Conservation (phyloP, 2,329 filamentous ascomycete species). For the Botrytis byssoidea region DNA sequence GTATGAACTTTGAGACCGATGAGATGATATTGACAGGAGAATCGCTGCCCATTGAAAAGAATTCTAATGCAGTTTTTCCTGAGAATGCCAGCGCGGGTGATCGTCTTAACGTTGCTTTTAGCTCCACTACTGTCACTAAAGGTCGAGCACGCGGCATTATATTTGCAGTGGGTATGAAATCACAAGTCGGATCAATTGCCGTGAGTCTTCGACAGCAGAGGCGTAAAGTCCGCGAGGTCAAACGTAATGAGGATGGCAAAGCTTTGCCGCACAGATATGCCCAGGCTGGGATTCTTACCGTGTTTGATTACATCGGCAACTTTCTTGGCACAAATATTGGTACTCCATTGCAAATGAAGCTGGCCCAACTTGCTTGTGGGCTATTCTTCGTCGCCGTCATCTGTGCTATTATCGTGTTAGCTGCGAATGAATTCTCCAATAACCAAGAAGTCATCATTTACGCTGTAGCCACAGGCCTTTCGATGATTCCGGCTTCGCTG, state of each 20-base stretch:
- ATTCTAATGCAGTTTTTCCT: slow-evolving; percentile 48
- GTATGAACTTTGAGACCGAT: slow-evolving; percentile 57
- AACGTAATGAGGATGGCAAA: slow-evolving; percentile 49
- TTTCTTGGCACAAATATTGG: slow-evolving; percentile 65
- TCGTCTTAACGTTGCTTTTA: slow-evolving; percentile 60
- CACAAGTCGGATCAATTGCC: slow-evolving; percentile 65
- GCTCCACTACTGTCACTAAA: slow-evolving; percentile 60
- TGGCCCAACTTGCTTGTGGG: slow-evolving; percentile 62
- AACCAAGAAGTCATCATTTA: slow-evolving; percentile 61
- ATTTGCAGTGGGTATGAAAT: slow-evolving; percentile 58
- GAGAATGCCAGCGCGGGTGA: slow-evolving; percentile 47
- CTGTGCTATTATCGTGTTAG: slow-evolving; percentile 64
- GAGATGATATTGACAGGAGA: slow-evolving; percentile 63
- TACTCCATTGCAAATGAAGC: slow-evolving; percentile 64
- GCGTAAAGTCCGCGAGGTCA: slow-evolving; percentile 46
- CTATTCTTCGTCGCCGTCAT: slow-evolving; percentile 63
- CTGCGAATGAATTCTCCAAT: slow-evolving; percentile 53
- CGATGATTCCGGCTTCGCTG: slow-evolving; percentile 62
- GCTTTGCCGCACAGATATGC: slow-evolving; percentile 50
- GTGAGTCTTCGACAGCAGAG: slow-evolving; percentile 55
- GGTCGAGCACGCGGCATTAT: slow-evolving; percentile 61
- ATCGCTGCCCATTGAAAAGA: slow-evolving; percentile 57
- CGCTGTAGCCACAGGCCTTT: slow-evolving; percentile 57
- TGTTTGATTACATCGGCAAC: slow-evolving; percentile 54
- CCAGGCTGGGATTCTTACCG: slow-evolving; percentile 44